A percentile compares a stretch with the other conserved stretches of the same genome.
Evolutionary conservation across 2,329 filamentous ascomycete genomes (phyloP).

Genomic region (Cytospora piceae): DNA sequence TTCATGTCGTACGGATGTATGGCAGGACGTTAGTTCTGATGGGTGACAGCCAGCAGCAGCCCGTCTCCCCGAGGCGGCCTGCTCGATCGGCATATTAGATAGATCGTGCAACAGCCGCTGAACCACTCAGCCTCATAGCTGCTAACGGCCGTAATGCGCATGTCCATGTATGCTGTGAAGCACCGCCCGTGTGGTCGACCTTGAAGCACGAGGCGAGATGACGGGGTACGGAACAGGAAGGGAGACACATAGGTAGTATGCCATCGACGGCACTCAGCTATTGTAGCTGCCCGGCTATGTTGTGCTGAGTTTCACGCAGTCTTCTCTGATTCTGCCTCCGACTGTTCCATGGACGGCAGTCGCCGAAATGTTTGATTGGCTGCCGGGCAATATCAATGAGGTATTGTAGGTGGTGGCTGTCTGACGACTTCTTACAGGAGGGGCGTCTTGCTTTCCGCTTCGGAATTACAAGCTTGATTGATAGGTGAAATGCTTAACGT

Average conservation of each 20-base stretch:
- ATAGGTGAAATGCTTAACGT: neutral
- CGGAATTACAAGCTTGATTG: neutral
- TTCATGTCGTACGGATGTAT: neutral
- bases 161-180: neutral
- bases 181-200: neutral
- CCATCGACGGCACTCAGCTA: neutral
- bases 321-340: neutral
- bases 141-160: neutral
- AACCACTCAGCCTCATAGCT: neutral
- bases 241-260: neutral
- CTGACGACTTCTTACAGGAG: neutral
- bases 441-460: neutral
- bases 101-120: neutral
- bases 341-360: neutral
- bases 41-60: neutral
- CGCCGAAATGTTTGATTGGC: neutral
- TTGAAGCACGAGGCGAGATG: conserved; percentile 6
- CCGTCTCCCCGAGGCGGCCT: conserved; percentile 14
- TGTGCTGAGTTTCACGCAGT: neutral
- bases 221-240: neutral
- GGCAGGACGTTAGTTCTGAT: conserved; percentile 14
- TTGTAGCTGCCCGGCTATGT: conserved; percentile 5
- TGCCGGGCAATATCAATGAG: neutral
- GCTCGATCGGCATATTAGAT: conserved; percentile 13
- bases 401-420: neutral